These are phyloP conservation scores for Astraeus odoratus DNA, from an alignment of 768 basidiomycete species.

Conservation along the genomic window DNA sequence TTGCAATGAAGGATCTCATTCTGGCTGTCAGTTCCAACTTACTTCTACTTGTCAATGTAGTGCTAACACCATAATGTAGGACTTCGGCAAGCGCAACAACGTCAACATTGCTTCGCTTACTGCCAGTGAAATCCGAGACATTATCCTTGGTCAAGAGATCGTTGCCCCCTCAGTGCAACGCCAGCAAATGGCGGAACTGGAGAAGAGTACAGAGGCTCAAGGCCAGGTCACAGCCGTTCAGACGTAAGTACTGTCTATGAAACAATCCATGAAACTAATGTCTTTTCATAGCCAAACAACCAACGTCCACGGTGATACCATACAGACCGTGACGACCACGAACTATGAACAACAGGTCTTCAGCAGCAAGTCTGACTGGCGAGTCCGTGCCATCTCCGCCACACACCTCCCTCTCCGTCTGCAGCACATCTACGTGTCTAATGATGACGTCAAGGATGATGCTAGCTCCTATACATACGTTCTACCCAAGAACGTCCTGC, in stretches of 20 bases:
- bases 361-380: conserved; percentile 99
- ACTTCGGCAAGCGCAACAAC: conserved; percentile 98
- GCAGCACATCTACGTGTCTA: conserved; percentile 98
- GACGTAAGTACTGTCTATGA: conserved; percentile 43
- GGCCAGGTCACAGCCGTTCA: conserved; percentile 94
- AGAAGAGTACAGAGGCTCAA: conserved; percentile 93
- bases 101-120: conserved; percentile 98
- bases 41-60: background rate
- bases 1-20: conserved; percentile 97
- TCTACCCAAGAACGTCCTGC: conserved; percentile 92
- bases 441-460: conserved; percentile 98
- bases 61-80: conserved; percentile 38
- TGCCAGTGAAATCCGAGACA: conserved; percentile 93
- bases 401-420: conserved; percentile 94
- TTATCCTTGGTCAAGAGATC: conserved; percentile 98
- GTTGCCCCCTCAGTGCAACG: conserved; percentile 92
- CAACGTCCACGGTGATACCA: conserved; percentile 94
- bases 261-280: conserved; percentile 6
- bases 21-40: conserved; percentile 52
- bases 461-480: conserved; percentile 93
- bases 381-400: conserved; percentile 94
- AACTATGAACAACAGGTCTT: conserved; percentile 99
- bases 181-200: conserved; percentile 98
- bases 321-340: conserved; percentile 93
- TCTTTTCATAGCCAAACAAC: conserved; percentile 67